Base-by-base conservation (phyloP, 805 yeast genomes). In the Candida maltosa region DNA sequence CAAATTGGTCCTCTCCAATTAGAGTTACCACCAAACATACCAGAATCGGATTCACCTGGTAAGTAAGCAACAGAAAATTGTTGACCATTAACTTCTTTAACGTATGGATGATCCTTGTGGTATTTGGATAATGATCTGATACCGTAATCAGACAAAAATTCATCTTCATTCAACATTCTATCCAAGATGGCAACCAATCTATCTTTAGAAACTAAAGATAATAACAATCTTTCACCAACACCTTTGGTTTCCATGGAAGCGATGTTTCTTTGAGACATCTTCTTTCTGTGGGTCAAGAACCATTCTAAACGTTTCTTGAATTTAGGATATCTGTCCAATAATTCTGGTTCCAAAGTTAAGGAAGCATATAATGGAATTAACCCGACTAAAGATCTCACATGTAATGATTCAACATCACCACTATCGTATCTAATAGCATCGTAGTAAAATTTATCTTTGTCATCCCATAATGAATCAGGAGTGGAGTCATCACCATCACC, bases 1-100 rank as follows among this genome's bases (percentile, higher is more conserved):
- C 97, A 88, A 47, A 88, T 87, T 11, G 97, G 96, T 2, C 97
- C 97, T 58, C 97, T 75, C 97, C 97, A 88, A 61, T 88, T 88
- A 16, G 96, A 87, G 58, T 88, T 88, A 40, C 97, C 97, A 33
- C 97, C 97, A 71, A 88, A 88, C 76, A 89, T 76, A 4, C 95
- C 95, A 5, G 94, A 82, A 54, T 87, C 91, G 19, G 94, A 83
- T 53, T 87, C 95, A 20, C 95, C 96, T 4, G 95, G 83, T 35
- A 87, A 73, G 58, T 87, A 87, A 40, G 75, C 73, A 21, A 87
- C 89, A 29, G 69, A 65, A 59, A 80, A 88, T 26, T 71, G 66
- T 46, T 77, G 71, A 12, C 94, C 94, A 56, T 85, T 72, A 29
- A 88, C 95, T 45, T 80, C 74, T 91, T 87, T 85, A 35, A 76